phyloP scores from a whole-genome alignment of 1,284 basidiomycete genomes.

The Baeospora myosura region DNA sequence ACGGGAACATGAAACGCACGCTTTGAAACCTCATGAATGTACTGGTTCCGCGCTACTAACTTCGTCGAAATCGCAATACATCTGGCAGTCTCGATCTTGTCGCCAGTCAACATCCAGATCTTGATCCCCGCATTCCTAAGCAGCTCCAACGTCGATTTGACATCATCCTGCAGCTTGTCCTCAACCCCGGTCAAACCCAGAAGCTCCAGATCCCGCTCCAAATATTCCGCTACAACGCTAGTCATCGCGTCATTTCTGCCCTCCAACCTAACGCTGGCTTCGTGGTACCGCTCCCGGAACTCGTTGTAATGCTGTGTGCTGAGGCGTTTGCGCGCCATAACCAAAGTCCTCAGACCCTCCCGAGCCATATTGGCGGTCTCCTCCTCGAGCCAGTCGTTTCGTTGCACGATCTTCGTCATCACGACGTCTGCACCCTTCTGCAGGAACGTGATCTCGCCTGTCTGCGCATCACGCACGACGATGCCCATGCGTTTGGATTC shows the following conservation, averaged over 20 bases:
- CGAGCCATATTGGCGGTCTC: constrained; percentile 98
- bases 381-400: constrained; percentile 99
- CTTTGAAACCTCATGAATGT: constrained; percentile 95
- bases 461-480: constrained; percentile 73
- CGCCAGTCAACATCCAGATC: constrained; percentile 99
- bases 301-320: constrained; percentile 61
- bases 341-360: constrained; percentile 91
- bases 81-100: constrained; percentile 98
- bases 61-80: constrained; percentile 98
- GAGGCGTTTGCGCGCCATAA: constrained; percentile 81
- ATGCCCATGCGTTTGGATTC: constrained; percentile 99
- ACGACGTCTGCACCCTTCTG: constrained; percentile 98
- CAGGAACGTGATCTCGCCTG: constrained; percentile 81
- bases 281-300: constrained; percentile 74
- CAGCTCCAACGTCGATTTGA: constrained; percentile 89
- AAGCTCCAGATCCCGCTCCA: constrained; percentile 89
- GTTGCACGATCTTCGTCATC: constrained; percentile 90
- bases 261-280: constrained; percentile 72
- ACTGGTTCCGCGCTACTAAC: constrained; percentile 91
- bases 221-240: constrained; percentile 62
- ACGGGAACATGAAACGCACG: constrained; percentile 41
- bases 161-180: constrained; percentile 97
- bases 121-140: constrained; percentile 95
- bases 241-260: constrained; percentile 79
- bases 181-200: constrained; percentile 96